A percentile compares a stretch with the other conserved stretches of the same genome.
These are phyloP conservation scores for Pezicula carpinea DNA, from an alignment of 2,329 filamentous ascomycete species.

Conservation along the genomic window DNA sequence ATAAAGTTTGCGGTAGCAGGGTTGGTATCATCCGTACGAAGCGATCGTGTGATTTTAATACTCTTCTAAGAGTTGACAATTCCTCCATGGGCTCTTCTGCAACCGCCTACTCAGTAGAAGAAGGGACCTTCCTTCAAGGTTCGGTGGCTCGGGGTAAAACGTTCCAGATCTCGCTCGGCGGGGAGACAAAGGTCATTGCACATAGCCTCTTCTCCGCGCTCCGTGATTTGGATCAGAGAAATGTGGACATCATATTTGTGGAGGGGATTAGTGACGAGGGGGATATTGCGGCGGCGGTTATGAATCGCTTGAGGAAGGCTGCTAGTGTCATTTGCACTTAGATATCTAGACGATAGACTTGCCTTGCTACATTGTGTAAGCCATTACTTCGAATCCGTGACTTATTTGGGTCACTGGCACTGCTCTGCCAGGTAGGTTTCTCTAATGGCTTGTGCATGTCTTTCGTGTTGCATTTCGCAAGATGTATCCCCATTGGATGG, in stretches of 20 bases:
- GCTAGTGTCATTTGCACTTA: slow-evolving; percentile 43
- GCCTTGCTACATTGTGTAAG: not conserved
- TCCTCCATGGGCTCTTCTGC: not conserved
- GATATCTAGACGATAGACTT: not conserved
- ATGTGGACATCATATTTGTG: slow-evolving; percentile 81
- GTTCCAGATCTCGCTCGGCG: slow-evolving; percentile 70
- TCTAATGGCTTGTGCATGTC: too few species aligned
- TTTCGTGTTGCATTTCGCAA: too few species aligned
- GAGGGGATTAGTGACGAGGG: slow-evolving; percentile 79
- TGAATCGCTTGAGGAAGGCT: slow-evolving; percentile 79
- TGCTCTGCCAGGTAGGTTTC: too few species aligned
- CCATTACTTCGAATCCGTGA: too few species aligned
- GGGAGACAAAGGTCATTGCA: slow-evolving; percentile 68
- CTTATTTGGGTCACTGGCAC: not conserved
- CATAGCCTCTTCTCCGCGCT: slow-evolving; percentile 84
- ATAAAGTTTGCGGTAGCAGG: not conserved
- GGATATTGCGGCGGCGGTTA: slow-evolving; percentile 80
- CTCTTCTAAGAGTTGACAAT: not conserved
- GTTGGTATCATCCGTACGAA: slow-evolving; percentile 35
- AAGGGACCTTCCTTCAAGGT: not conserved
- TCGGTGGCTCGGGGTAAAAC: slow-evolving; percentile 15
- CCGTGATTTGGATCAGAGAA: slow-evolving; percentile 74
- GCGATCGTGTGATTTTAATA: slow-evolving; percentile 21
- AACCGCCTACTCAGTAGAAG: not conserved
- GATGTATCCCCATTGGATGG: too few species aligned